Evolutionary conservation across 2,329 filamentous ascomycete genomes (phyloP), one percentile per base, ranked within the genome.

Genomic region (Paracorniculantispora psalliotae): DNA sequence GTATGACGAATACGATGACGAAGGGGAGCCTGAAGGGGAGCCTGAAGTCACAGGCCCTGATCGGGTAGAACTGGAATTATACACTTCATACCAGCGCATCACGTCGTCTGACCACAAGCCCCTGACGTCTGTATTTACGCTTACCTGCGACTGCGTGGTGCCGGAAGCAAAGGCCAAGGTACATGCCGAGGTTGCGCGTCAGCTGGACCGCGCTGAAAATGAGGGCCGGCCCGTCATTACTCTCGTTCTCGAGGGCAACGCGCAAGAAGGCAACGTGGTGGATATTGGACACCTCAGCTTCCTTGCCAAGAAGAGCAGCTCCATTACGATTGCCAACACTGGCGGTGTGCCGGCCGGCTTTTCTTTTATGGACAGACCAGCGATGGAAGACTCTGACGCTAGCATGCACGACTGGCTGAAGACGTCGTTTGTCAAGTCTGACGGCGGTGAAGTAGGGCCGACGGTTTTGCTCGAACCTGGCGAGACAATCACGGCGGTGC

Each of bases 91-190:
- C 67, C 94, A 97, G 71, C 83, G 89, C 19, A 87, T 99, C 25
- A 83, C 90, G 17, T 96, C 93, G 0, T 97, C 93, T 0, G 94
- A 99, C 67, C 94, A 99, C 73, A 99, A 99, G 71, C 96, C 94
- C 0, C 76, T 99, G 2, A 84, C 87, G 60, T 91, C 92, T 1
- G 78, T 92, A 1, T 97, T 97, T 68, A 88, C 84, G 0, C 74
- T 99, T 8, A 87, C 89, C 47, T 97, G 94, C 68, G 90, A 97
- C 62, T 89, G 90, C 0, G 90, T 96, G 1, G 86, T 96, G 0
- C 89, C 92, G 0, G 87, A 93, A 28, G 76, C 96, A 26, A 97
- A 96, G 70, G 85, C 91, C 1, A 88, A 85, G 62, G 80, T 97
- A 0, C 89, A 96, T 62, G 85, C 90, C 59, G 92, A 97, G 68